Base-by-base conservation (phyloP, 2,329 filamentous ascomycete species). In the Stagonosporopsis tanaceti region DNA sequence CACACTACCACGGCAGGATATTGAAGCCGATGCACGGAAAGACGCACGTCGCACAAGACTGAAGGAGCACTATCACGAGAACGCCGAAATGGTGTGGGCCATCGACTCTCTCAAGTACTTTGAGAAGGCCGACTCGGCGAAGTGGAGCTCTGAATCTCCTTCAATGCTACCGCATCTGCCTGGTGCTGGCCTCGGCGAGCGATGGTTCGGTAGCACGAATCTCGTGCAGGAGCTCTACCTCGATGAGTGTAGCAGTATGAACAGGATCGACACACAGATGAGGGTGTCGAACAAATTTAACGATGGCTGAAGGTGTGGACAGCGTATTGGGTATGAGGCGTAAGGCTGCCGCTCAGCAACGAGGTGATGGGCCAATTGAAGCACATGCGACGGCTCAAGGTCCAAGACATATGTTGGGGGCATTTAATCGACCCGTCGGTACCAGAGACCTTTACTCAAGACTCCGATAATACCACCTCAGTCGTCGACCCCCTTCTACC, bases 201-300 rank as follows among this genome's bases (percentile, higher is more conserved):
- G 60, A 11, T 75, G 66, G 67, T 73, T 69, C 50, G 67, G 68
- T 0, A 72, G 70, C 38, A 59, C 63, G 6, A 63, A 68, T 57
- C 28, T 72, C 25, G 65, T 73, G 39, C 69, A 74, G 44, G 68
- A 64, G 41, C 57, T 75, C 4, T 71, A 67, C 57, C 47, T 75
- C 27, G 72, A 75, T 53, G 72, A 75, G 55, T 72, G 69, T 65
- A 71, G 68, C 47, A 70, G 69, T 38, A 60, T 73, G 65, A 68
- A 75, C 50, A 58, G 72, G 45, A 72, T 74, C 40, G 54, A 57
- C 15, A 51, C 53, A 7, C 53, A 47, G 48, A 52, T 44, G 25
- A 37, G 37, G 12, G 28, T 44, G 22, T 9, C 37, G 12, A 20
- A 20, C 20, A 20, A 20, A 20, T 3, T 20, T 20, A 20, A 20